Conservation (phyloP, 768 basidiomycete genomes). For the Clavulina sp. region DNA sequence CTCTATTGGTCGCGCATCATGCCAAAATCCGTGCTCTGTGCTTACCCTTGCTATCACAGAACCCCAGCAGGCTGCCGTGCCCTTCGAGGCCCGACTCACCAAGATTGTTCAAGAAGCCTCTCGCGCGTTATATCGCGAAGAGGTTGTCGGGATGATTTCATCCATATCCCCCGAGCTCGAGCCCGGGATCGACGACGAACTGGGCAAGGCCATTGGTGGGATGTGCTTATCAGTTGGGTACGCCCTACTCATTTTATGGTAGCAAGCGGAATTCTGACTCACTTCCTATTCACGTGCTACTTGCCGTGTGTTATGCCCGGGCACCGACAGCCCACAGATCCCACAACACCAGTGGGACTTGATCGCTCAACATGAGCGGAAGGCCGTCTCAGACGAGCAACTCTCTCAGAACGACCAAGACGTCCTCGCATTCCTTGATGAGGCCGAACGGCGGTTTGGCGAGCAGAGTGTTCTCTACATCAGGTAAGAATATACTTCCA, state of each 20-base stretch:
- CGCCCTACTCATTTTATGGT: too few species aligned
- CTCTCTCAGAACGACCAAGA: not conserved
- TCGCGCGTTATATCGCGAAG: too few species aligned
- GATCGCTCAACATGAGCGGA: not conserved
- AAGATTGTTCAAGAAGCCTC: not conserved
- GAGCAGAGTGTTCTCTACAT: not conserved
- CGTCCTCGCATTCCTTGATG: not conserved
- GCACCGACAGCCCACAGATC: not conserved
- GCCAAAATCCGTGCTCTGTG: not conserved
- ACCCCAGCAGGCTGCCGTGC: not conserved
- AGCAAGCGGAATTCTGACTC: too few species aligned
- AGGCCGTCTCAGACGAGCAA: not conserved
- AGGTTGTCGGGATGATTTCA: not conserved
- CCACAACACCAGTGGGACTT: not conserved
- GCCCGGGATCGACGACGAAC: not conserved
- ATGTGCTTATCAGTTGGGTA: not conserved
- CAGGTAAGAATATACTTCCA: not conserved
- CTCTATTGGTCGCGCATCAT: not conserved
- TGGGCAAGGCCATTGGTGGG: not conserved
- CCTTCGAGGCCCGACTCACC: not conserved
- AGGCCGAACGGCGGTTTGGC: not conserved
- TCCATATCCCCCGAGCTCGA: not conserved
- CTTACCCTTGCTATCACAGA: not conserved
- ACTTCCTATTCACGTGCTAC: not conserved
- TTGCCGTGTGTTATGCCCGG: not conserved